Evolutionary conservation across 139 green algal species (phyloP), one percentile per base, ranked within the genome.

Genomic region (Deuterostichococcus epilithicus): DNA sequence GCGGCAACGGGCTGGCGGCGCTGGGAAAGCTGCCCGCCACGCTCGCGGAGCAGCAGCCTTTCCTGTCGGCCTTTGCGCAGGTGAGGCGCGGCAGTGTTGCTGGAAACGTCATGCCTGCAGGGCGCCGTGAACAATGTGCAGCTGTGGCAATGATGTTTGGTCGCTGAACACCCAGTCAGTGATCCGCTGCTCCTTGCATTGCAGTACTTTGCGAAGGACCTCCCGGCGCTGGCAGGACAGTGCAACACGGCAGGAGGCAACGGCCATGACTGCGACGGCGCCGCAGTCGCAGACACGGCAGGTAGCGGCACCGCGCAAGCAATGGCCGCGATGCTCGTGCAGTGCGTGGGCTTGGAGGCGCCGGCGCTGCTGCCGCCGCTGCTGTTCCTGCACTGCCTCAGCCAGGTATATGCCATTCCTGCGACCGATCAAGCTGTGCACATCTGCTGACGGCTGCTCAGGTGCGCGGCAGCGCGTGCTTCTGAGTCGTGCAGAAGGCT

Each of bases 121-220:
- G 8, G 42, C 10, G 10, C 42, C 42, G 10, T 8, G 13, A 52
- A 8, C 13, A 23, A 52, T 13, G 13, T 52, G 10, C 42, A 52
- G 42, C 42, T 52, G 42, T 52, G 13, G 10, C 8, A 52, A 8
- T 52, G 42, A 13, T 63, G 52, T 63, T 28, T 63, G 10, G 25
- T 13, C 70, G 36, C 22, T 39, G 23, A 2, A 38, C 66, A 13
- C 23, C 35, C 45, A 63, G 26, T 42, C 10, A 25, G 28, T 66
- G 4, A 39, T 28, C 18, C 28, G 5, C 18, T 63, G 42, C 79
- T 81, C 60, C 73, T 52, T 1, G 78, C 76, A 0, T 82, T 95
- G 77, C 86, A 94, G 67, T 94, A 88, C 77, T 86, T 92, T 59
- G 86, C 85, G 13, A 37, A 79, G 23, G 86, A 93, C 78, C 92